Conservation (phyloP, 169 alveolate genomes). For the Eimeria necatrix region DNA sequence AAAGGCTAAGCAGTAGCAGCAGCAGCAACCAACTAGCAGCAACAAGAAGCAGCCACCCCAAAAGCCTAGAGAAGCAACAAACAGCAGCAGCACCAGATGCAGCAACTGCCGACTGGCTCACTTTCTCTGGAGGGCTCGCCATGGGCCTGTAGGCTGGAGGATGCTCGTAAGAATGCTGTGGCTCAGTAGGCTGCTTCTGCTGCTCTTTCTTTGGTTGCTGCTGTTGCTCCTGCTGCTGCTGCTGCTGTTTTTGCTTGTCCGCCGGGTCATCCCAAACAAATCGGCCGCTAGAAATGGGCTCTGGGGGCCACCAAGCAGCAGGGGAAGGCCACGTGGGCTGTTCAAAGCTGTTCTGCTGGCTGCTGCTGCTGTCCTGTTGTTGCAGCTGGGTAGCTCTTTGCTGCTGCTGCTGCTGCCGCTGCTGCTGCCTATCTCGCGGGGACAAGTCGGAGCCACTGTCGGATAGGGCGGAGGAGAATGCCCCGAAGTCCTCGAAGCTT, state of each 20-base stretch:
- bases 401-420: slow-evolving; percentile 22
- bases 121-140: slow-evolving; percentile 16
- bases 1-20: slow-evolving; percentile 12
- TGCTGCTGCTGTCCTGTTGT: background rate
- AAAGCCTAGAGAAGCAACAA: background rate
- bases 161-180: background rate
- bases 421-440: background rate
- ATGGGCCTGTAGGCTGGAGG: background rate
- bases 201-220: background rate
- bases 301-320: slow-evolving; percentile 19
- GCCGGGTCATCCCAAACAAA: background rate
- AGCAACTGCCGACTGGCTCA: too few species aligned
- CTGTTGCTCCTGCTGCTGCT: slow-evolving; percentile 40
- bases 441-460: slow-evolving; percentile 30
- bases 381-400: background rate
- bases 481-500: slow-evolving; percentile 45
- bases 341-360: background rate
- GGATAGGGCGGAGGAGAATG: slow-evolving; percentile 29
- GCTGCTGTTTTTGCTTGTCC: background rate
- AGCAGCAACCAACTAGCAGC: background rate
- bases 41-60: background rate
- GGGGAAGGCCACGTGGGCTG: slow-evolving; percentile 33
- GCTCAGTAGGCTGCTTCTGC: background rate
- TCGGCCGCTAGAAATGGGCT: background rate
- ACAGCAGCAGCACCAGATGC: slow-evolving; percentile 1